Base-by-base conservation (phyloP, 2,329 filamentous ascomycete genomes). In the Graphilbum fragrans region DNA sequence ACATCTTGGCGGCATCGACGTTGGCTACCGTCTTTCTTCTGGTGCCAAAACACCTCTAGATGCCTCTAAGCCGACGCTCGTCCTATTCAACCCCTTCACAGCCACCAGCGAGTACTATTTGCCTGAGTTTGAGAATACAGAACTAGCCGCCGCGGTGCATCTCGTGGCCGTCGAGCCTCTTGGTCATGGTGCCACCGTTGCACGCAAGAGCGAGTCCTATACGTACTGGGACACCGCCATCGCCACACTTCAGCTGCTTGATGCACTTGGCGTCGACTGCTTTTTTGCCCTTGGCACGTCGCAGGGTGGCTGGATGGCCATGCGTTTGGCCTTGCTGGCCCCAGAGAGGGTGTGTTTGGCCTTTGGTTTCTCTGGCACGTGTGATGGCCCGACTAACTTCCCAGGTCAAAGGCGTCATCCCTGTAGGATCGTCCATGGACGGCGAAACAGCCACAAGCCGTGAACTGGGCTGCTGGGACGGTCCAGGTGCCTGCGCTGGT, bases 161-260 rank as follows among this genome's bases (percentile, higher is more conserved):
- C 55, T 72, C 5, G 52, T 71, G 6, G 67, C 66, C 29, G 58
- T 72, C 37, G 68, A 71, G 52, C 66, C 64, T 3, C 60, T 71
- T 1, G 68, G 67, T 34, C 67, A 71, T 47, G 67, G 67, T 44
- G 53, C 60, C 17, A 70, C 67, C 2, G 56, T 52, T 37, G 55
- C 48, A 36, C 38, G 51, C 20, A 46, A 69, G 40, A 29, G 8
- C 14, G 67, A 71, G 50, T 65, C 69, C 44, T 74, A 69, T 50
- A 73, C 67, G 2, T 72, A 71, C 56, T 74, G 70, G 70, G 70
- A 73, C 52, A 56, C 68, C 3, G 69, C 70, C 34, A 56, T 62
- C 45, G 67, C 77, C 66, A 64, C 66, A 8, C 55, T 74, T 12
- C 71, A 78, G 55, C 69, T 72, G 2, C 60, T 78, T 62, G 65